phyloP scores from a whole-genome alignment of 495 filamentous ascomycete species.

The Penicillium alfredii region DNA sequence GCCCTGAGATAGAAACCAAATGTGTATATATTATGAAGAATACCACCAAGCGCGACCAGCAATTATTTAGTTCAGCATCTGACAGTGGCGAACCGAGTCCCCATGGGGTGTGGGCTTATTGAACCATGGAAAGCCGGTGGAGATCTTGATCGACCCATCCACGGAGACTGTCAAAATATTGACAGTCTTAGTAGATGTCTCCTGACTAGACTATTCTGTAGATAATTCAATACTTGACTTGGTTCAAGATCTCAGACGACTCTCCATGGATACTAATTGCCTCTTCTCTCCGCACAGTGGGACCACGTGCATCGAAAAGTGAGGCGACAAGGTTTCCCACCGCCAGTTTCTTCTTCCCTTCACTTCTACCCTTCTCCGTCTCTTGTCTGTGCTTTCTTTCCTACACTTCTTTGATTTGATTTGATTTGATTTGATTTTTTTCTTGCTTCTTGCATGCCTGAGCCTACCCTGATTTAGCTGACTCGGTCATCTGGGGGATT shows the following conservation, averaged over 20 bases:
- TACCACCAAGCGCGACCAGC: no score
- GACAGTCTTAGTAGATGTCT: no score
- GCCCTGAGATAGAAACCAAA: background rate
- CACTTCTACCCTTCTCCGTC: constrained; percentile 12
- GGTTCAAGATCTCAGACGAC: background rate
- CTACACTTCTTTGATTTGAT: no score
- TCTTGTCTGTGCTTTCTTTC: constrained; percentile 1
- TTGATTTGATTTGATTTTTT: constrained; percentile 1
- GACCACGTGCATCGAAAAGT: constrained; percentile 43
- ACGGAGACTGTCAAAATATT: no score
- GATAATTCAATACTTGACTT: constrained; percentile 1
- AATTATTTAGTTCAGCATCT: no score
- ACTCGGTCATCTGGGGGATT: no score
- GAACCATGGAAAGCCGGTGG: constrained; percentile 32
- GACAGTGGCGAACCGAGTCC: no score
- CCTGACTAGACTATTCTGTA: no score
- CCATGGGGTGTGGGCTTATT: constrained; percentile 22
- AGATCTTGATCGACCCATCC: no score
- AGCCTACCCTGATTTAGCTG: no score
- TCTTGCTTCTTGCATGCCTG: constrained; percentile 5
- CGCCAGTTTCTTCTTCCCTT: constrained; percentile 17
- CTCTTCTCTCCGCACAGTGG: constrained; percentile 21
- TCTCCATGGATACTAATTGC: background rate
- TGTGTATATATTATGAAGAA: no score
- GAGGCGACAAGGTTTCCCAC: constrained; percentile 32